Evolutionary conservation across 257 asterid genomes (phyloP).

Genomic region (Gentiana straminea): DNA sequence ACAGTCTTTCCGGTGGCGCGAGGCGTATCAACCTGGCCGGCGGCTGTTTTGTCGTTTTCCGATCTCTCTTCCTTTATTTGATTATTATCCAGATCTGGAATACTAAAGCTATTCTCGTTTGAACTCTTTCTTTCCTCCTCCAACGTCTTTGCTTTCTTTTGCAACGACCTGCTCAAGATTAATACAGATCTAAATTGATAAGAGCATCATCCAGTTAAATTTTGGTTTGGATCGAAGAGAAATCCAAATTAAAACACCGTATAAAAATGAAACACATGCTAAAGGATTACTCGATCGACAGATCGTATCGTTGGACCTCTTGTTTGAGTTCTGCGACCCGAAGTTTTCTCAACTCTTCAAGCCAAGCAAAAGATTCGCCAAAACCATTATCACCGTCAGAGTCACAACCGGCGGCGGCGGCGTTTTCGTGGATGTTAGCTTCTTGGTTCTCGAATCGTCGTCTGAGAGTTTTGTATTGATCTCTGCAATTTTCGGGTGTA

Average conservation of each 20-base stretch:
- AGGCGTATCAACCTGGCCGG: constrained; percentile 11
- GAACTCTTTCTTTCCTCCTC: constrained; percentile 30
- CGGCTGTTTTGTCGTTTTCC: constrained; percentile 23
- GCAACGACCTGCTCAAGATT: constrained; percentile 25
- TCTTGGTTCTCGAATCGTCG: constrained; percentile 20
- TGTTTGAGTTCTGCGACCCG: constrained; percentile 29
- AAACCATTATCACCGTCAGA: not conserved
- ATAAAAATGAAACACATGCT: not conserved
- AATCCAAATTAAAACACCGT: not conserved
- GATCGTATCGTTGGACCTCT: constrained; percentile 30
- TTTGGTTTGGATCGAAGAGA: not conserved
- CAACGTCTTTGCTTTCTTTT: constrained; percentile 32
- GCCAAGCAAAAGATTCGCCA: constrained; percentile 15
- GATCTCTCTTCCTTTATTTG: constrained; percentile 15
- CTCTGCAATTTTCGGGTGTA: constrained; percentile 24
- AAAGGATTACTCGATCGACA: constrained; percentile 27
- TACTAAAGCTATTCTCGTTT: constrained; percentile 11
- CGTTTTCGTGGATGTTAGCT: constrained; percentile 2
- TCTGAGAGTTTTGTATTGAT: constrained; percentile 19
- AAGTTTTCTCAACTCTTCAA: constrained; percentile 29
- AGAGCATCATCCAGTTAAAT: constrained; percentile 7
- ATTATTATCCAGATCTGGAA: constrained; percentile 31
- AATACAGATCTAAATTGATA: constrained; percentile 16
- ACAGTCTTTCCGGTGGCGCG: constrained; percentile 10
- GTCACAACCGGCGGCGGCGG: constrained; percentile 7